Base-by-base conservation (phyloP, 2,329 filamentous ascomycete genomes). In the Phialocephala subalpina region DNA sequence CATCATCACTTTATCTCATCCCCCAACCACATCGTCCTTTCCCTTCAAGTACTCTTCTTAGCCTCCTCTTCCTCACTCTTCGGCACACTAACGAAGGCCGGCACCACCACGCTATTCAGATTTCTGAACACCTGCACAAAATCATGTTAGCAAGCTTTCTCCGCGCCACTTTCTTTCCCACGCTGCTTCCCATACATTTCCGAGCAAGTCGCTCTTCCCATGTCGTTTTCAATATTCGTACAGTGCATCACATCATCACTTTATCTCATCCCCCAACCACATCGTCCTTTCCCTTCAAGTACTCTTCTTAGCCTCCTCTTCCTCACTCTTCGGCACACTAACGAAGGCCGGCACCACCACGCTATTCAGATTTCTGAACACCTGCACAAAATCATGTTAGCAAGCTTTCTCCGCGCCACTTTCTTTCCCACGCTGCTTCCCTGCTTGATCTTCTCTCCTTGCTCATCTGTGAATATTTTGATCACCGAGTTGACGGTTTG, bases 371-470 rank as follows among this genome's bases (percentile, higher is more conserved):
- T 82, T 80, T 59, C 84, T 79, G 74, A 86, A 83, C 57, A 81
- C 83, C 84, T 86, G 63, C 22, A 63, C 8, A 1, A 58, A 53
- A 38, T 35, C 33, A 9, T 20, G 74, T 80, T 55, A 40, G 33
- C 9, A 47, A 29, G 22, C 18, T 22, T 25, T 49, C 18, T 25
- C 20, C 18, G n/a, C n/a, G n/a, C n/a, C n/a, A n/a, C 63, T 84
- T 79, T 1, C 83, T 84, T 76, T 84, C 74, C 84, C 85, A 87
- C 72, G 81, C 82, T 74, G 87, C 85, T 74, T 86, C 81, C 81
- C 74, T 82, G 83, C 1, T 67, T 75, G 62, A 87, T 86, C 77
- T 82, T 84, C 27, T 64, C 59, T 4, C 66, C 65, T 0, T 79
- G 78, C 11, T 72, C 73, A 29, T 78, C 77, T 7, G 79, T 77